Base-by-base conservation (phyloP, 1,284 basidiomycete genomes). In the Ustilago hordei region DNA sequence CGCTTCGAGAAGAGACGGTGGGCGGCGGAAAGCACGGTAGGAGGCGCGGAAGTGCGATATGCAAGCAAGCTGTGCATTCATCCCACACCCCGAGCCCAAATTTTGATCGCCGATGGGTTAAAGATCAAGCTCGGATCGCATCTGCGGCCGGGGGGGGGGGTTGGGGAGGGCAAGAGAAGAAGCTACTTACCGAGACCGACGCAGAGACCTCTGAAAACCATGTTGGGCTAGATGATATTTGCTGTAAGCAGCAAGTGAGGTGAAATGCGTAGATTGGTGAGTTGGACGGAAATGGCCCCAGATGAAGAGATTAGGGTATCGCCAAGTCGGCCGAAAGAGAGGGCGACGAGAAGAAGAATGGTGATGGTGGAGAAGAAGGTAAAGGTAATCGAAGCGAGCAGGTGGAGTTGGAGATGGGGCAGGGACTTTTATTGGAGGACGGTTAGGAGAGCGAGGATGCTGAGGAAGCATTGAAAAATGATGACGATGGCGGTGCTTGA, bases 191-290 rank as follows among this genome's bases (percentile, higher is more conserved):
- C 77, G 62, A 79, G 66, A 52, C 77, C 74, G 55, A 76, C 77
- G 69, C 77, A 79, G 62, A 79, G 63, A 54, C 73, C 69, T 63
- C 60, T 58, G 69, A 76, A 79, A 13, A 79, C 73, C 73, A 79
- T 76, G 19, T 35, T 76, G 64, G 55, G 50, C 64, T 60, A 55
- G 13, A 19, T 38, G 9, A 34, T 43, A 35, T 32, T 34, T 43
- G 28, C n/a, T 15, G 35, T 47, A 39, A 35, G 35, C 23, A 45
- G 38, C 32, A 56, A 31, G 39, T 39, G 55, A 19, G 9, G 13
- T 45, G 41, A 47, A 36, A 43, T 43, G 15, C 15, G 53, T 19
- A 34, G 36, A 61, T 28, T 28, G 23, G 34, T 28, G 31, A 32
- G 57, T 19, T 28, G 52, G 45, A 23, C 48, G 55, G 62, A 19